Percentiles rank a stretch among this genome's conserved stretches.
Conservation (phyloP, 2,329 filamentous ascomycete species). For the Alternaria solani region DNA sequence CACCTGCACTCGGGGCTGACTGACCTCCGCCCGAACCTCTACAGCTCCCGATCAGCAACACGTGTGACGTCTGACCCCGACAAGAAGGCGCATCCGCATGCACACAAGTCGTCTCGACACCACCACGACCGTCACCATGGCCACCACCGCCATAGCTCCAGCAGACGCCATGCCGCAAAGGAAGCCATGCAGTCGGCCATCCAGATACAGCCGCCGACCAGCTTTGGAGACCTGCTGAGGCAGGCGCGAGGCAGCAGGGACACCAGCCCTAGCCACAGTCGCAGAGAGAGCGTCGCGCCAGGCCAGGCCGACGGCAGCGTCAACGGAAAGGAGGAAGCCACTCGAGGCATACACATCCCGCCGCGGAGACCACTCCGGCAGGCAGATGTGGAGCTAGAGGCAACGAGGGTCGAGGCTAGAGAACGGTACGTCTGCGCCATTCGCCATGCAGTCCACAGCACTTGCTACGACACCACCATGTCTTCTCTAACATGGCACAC, state of each 20-base stretch:
- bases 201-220: constrained; percentile 55
- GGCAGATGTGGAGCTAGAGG: constrained; percentile 52
- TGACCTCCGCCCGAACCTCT: constrained; percentile 34
- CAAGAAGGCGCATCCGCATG: constrained; percentile 38
- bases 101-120: constrained; percentile 33
- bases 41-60: constrained; percentile 30
- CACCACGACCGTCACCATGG: constrained; percentile 41
- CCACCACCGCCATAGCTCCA: constrained; percentile 41
- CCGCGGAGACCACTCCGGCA: constrained; percentile 44
- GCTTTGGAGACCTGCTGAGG: constrained; percentile 55
- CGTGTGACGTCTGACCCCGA: constrained; percentile 40
- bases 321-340: constrained; percentile 15
- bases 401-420: constrained; percentile 45
- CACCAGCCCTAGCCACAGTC: constrained; percentile 41
- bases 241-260: constrained; percentile 44
- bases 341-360: constrained; percentile 23
- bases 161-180: constrained; percentile 48
- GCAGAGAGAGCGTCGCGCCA: constrained; percentile 37
- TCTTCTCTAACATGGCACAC: constrained; percentile 25
- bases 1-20: constrained; percentile 28
- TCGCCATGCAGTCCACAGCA: neutral
- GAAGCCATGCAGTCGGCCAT: constrained; percentile 56
- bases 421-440: constrained; percentile 43
- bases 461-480: neutral
- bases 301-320: constrained; percentile 17